These are phyloP conservation scores for Aureobasidium lini DNA, from an alignment of 2,329 filamentous ascomycete species.

Conservation along the genomic window DNA sequence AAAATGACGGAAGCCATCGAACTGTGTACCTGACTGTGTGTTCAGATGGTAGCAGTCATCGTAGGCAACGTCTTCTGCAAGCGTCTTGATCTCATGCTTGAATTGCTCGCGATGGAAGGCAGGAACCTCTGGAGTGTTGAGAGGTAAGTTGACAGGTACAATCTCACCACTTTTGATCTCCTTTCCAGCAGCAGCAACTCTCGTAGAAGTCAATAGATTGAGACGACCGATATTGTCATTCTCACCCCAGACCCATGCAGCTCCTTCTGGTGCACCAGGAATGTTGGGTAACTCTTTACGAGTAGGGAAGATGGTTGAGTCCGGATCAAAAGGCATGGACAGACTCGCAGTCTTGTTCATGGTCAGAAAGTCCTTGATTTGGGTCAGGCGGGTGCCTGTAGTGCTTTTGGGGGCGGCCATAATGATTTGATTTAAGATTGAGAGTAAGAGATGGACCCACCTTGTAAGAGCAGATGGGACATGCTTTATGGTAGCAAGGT, in stretches of 20 bases:
- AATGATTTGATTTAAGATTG: background rate
- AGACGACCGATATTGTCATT: conserved; percentile 39
- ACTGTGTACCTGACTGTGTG: conserved; percentile 39
- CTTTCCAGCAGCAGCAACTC: conserved; percentile 46
- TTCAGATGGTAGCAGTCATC: conserved; percentile 43
- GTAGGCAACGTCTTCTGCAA: conserved; percentile 31
- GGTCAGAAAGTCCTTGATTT: conserved; percentile 39
- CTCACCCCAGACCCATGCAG: conserved; percentile 55
- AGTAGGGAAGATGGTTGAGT: conserved; percentile 45
- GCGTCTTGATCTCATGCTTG: conserved; percentile 46
- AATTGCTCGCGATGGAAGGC: conserved; percentile 45
- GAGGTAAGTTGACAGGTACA: conserved; percentile 48
- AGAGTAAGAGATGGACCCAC: background rate
- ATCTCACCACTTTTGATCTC: conserved; percentile 52
- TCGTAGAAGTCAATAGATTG: conserved; percentile 18
- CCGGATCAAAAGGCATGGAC: conserved; percentile 48
- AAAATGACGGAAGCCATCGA: conserved; percentile 43
- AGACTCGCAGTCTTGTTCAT: conserved; percentile 37
- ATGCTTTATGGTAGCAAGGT: background rate
- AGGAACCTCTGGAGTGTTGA: conserved; percentile 46
- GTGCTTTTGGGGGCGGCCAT: conserved; percentile 31
- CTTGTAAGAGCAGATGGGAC: background rate
- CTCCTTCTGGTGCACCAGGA: conserved; percentile 45
- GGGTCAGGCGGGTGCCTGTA: conserved; percentile 31
- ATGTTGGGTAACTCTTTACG: conserved; percentile 47